phyloP scores from a whole-genome alignment of 495 filamentous ascomycete genomes.

The Tuber aestivum region DNA sequence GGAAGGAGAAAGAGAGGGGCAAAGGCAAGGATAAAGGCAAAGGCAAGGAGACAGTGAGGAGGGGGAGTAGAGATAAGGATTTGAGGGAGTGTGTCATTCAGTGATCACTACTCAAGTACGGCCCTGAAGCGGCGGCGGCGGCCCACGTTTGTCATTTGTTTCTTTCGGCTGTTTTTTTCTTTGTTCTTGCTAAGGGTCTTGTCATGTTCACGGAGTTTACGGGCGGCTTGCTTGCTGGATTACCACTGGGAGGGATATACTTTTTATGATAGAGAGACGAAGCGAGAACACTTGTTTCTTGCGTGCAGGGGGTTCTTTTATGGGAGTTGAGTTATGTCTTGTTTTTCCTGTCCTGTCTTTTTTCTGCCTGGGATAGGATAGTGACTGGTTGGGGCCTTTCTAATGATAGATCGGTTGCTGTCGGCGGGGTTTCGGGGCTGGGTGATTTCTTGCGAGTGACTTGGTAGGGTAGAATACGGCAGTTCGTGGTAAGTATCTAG shows the following conservation, averaged over 20 bases:
- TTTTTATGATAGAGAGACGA: neutral
- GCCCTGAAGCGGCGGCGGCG: neutral
- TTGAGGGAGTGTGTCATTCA: slow-evolving; percentile 31
- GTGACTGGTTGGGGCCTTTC: neutral
- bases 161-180: neutral
- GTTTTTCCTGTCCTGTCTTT: neutral
- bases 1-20: slow-evolving; percentile 22
- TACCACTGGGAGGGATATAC: neutral
- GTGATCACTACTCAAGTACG: slow-evolving; percentile 2
- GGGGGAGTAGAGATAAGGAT: slow-evolving; percentile 27
- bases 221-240: neutral
- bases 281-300: neutral
- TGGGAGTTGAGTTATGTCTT: neutral
- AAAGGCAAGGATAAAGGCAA: slow-evolving; percentile 28
- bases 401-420: neutral
- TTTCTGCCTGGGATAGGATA: neutral
- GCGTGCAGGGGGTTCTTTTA: neutral
- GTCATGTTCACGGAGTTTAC: slow-evolving; percentile 5
- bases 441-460: neutral
- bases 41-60: slow-evolving; percentile 17
- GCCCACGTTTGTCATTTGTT: neutral
- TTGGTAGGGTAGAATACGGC: neutral
- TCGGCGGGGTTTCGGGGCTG: no score
- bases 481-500: neutral
- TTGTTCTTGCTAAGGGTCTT: neutral